Evolutionary conservation across 352 stramenopile genomes (phyloP), one percentile per base, ranked within the genome.

Genomic region (Globisporangium perplexum): DNA sequence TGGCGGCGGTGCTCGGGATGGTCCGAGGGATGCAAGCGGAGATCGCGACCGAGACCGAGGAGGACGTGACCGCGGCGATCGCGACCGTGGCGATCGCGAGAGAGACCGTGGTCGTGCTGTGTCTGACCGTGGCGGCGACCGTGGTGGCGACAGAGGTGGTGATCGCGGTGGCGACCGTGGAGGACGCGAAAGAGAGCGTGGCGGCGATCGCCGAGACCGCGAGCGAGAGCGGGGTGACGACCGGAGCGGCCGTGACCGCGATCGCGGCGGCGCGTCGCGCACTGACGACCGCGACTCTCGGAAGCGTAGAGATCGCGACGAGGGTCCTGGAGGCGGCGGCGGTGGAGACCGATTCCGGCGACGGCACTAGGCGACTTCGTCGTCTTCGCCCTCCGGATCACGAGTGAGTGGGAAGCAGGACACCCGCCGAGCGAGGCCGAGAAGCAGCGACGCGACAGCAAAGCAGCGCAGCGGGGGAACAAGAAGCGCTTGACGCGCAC

Each of bases 231-330:
- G 70, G 36, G 63, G 77, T 3, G 65, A 54, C 47, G 66, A 70
- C 38, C 62, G 58, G 17, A 64, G 52, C 28, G 57, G 69, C 36
- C 63, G 61, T 49, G 69, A 77, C 18, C 62, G 71, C 33, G 65
- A 63, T n/a, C 72, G 72, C 1, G 18, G 20, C 5, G 24, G 52
- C 18, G 24, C 44, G 7, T 38, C 46, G 20, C 62, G 75, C 41
- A 74, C 73, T n/a, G 67, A 77, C 24, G 79, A 90, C 35, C 77
- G 76, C 53, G 80, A 89, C 57, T 75, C 76, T 30, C 70, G 77
- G 18, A 89, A 89, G 56, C 76, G 77, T 14, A 80, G 76, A 47
- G 69, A 60, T 24, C 72, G 81, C 7, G 78, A 89, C 7, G 74
- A 86, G 42, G 74, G 65, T 26, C 33, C 17, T 15, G 22, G 47